These are phyloP conservation scores for Tetrahymena borealis DNA, from an alignment of 73 alveolate genomes.

Conservation along the genomic window DNA sequence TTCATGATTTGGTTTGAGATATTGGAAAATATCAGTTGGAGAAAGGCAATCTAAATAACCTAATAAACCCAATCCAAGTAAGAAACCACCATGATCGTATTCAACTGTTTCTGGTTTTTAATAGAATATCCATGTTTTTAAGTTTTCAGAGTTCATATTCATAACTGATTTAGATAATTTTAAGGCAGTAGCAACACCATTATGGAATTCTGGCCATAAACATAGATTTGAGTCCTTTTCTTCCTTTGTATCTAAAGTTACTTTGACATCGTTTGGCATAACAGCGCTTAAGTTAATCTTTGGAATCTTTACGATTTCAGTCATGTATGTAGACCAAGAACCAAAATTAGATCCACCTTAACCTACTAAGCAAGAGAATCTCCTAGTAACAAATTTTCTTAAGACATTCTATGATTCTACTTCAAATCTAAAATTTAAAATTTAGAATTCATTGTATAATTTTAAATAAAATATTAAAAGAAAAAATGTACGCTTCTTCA, in stretches of 20 bases:
- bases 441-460: background rate
- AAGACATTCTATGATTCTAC: conserved; percentile 46
- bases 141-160: conserved; percentile 57
- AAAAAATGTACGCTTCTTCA: conserved; percentile 13
- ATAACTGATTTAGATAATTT: conserved; percentile 61
- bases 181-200: conserved; percentile 94
- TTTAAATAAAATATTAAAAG: background rate
- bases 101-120: conserved; percentile 87
- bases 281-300: conserved; percentile 80
- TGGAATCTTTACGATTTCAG: conserved; percentile 83
- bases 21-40: conserved; percentile 90
- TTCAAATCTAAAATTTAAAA: background rate
- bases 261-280: conserved; percentile 54
- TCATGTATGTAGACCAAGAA: conserved; percentile 84
- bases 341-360: conserved; percentile 90
- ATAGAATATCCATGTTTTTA: conserved; percentile 93
- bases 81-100: conserved; percentile 95
- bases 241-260: conserved; percentile 70
- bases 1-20: conserved; percentile 91
- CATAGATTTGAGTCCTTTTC: conserved; percentile 67
- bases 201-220: conserved; percentile 97
- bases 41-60: conserved; percentile 87
- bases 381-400: conserved; percentile 73
- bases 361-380: conserved; percentile 88
- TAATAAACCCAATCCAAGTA: conserved; percentile 89